Evolutionary conservation across 2,329 filamentous ascomycete genomes (phyloP), one percentile per base, ranked within the genome.

Genomic region (Pseudomassariella vexata): DNA sequence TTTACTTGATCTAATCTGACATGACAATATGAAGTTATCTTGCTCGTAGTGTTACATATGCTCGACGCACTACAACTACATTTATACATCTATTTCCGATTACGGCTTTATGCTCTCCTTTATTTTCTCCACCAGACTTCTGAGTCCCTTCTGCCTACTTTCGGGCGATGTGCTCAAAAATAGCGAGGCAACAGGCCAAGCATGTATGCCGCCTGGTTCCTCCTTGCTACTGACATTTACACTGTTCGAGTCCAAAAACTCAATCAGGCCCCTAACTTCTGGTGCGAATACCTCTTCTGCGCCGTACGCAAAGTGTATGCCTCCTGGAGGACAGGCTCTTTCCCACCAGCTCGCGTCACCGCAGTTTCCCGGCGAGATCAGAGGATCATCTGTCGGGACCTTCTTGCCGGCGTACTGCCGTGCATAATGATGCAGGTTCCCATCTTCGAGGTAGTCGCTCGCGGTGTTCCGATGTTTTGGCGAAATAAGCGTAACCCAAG

Each of bases 401-500:
- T 67, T 63, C 12, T 58, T 52, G 3, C 76, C 77, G 9, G 74
- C 68, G 49, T 90, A 92, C 47, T 83, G 75, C 9, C 67, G 62
- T 1, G 81, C 86, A 49, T 89, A 92, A 7, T 66, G 63, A 53
- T 81, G 76, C 18, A 94, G 64, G 32, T 69, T 79, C 11, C 70
- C 58, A 12, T 70, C 67, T 46, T 87, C 76, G 21, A 94, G 70
- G 49, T 84, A 94, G 55, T 94, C 87, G 43, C 81, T 85, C 4
- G 62, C 53, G 1, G 83, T 90, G 43, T 83, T 77, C 32, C 66
- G 66, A 47, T 89, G 81, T 32, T 74, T 70, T 6, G 65, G 59
- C 1, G 82, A 86, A 23, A 85, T 66, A 24, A 94, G 72, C 2
- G 79, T 82, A 9, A 80, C 69, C 87, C 87, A 94, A 0, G 86